Evolutionary conservation across 768 basidiomycete genomes (phyloP), one percentile per base, ranked within the genome.

Genomic region (Suillus ampliporus): DNA sequence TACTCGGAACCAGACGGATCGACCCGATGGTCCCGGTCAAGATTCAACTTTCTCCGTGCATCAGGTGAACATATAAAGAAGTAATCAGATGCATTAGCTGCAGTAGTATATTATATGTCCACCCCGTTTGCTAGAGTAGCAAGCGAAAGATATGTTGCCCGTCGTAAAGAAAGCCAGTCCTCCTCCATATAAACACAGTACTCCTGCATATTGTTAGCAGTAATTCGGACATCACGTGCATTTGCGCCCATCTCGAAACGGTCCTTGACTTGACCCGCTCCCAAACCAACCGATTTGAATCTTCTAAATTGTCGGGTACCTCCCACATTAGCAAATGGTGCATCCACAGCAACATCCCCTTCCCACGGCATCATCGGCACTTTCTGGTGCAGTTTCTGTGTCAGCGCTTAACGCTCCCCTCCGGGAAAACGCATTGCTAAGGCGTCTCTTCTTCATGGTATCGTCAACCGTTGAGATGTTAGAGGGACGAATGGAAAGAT

Each of bases 401-500:
- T 65, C 58, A 15, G 68, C 68, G 37, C 61, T 26, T 26, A 38
- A 19, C 23, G 38, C 4, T 56, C 38, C 58, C n/a, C 74, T 68
- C 35, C 77, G 67, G 9, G 71, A 41, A n/a, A 75, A 65, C 11
- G 72, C 72, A 15, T 70, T 62, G 35, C 68, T 70, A 59, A 77
- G 65, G 19, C 74, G 66, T 58, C 78, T 81, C 72, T 86, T 88
- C 75, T 91, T 86, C 43, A 82, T 70, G 4, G 79, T 71, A 15
- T 82, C 81, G 44, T 81, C 84, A 28, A 87, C 83, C 15, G 79
- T 73, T 2, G 83, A 77, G 4, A 82, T 82, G 2, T 82, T 82
- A 61, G 81, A 83, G 0, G 89, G 83, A 14, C 91, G 83, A 58
- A 93, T 84, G 35, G 89, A 90, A 41, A 93, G 80, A 69, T 93